Evolutionary conservation across 1,139 yeast species (phyloP), one percentile per base, ranked within the genome.

Genomic region (Geotrichum histeridarum): DNA sequence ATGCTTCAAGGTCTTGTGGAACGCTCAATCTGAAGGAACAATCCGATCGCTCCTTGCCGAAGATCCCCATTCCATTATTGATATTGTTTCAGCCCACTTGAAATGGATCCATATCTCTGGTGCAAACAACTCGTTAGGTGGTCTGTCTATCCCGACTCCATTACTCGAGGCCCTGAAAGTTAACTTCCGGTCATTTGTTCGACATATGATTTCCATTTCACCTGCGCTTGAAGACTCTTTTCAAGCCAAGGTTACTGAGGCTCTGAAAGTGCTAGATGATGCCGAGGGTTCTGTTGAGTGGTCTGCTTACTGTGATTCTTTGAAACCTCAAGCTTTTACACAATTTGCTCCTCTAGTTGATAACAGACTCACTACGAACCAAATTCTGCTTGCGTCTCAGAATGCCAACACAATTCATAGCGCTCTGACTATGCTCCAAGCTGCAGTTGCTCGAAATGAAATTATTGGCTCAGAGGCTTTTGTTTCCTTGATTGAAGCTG

Each of bases 391-490:
- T n/a, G 61, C 63, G 42, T 57, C 66, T 12, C 60, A 56, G 38
- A 17, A 42, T 9, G 37, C 59, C 8, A 38, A 52, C 30, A 55
- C 44, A 4, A 8, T 42, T 8, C 22, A n/a, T 5, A 5, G 52
- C 15, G 68, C 68, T 1, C 54, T 53, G 37, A 56, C 57, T 6
- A 52, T 55, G 37, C 55, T 64, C 12, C 61, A 62, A 18, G 56
- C 59, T 15, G 58, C 67, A 1, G 39, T 64, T 9, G 44, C 59
- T 9, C 52, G 58, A 22, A 56, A 59, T 7, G 59, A 54, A 11
- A 46, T 57, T 9, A 48, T 67, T 12, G 58, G 62, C 12, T 61
- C 67, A 17, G 66, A 64, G 41, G 64, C 68, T 1, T 46, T 59
- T 33, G 41, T 56, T 9, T 53, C 61, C 15, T 44, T 67, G 6